Base-by-base conservation (phyloP, 2,329 filamentous ascomycete species). In the Leptographium radiaticola region DNA sequence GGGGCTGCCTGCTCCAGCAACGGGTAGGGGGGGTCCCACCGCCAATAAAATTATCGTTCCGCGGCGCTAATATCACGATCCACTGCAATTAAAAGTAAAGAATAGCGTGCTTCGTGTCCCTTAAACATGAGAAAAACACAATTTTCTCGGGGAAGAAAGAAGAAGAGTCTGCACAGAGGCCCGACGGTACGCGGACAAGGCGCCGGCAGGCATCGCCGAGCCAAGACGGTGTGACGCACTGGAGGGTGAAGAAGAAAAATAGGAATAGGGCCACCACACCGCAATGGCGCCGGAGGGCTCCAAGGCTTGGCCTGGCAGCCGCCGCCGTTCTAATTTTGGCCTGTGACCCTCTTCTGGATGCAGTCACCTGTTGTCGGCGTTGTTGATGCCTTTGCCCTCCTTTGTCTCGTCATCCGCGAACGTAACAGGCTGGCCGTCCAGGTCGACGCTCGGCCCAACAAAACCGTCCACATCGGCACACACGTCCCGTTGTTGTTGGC, bases 11-110 rank as follows among this genome's bases (percentile, higher is more conserved):
- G n/a, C 30, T 52, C 42, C 18, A 52, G 53, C 51, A 56, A 56
- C 49, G 54, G 53, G 40, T 52, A 53, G 18, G 48, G 16, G 18
- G 33, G 36, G 34, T 36, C 50, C 33, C 47, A 57, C 55, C 58
- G 52, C 34, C 49, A 59, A 53, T 58, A 51, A 59, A 59, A 60
- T 56, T 59, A 46, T 55, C 53, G 55, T 57, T 54, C 55, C 55
- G 58, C 54, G 56, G 57, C 55, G 51, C 58, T 57, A 59, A 54
- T 53, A 47, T 53, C 53, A 47, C 49, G 58, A 55, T 56, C 58
- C 58, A 60, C 58, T 51, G 57, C 55, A 60, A 60, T 60, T 55
- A 60, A 60, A 60, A 49, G n/a, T 40, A 33, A 50, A 49, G 42
- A 38, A 15, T 50, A 39, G 40, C 38, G 46, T 53, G 16, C 38